phyloP scores from a whole-genome alignment of 805 yeast genomes.

The Wickerhamiella bombiphila region DNA sequence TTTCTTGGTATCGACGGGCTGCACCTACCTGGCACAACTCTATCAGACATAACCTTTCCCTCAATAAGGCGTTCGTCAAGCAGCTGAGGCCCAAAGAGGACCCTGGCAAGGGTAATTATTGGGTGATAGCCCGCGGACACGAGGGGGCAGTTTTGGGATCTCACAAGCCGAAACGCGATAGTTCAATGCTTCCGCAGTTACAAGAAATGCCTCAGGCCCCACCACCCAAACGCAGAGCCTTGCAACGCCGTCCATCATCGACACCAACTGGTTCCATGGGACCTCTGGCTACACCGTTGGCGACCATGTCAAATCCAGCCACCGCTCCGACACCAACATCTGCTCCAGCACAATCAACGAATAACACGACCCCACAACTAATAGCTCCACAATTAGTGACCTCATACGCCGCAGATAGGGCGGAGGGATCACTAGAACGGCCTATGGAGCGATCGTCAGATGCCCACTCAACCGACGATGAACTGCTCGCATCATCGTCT shows the following conservation, averaged over 20 bases:
- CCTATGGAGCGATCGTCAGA: too few relatives aligned
- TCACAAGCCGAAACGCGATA: constrained; percentile 8
- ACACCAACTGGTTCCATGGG: too few relatives aligned
- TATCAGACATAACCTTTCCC: constrained; percentile 81
- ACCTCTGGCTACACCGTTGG: too few relatives aligned
- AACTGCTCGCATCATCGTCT: too few relatives aligned
- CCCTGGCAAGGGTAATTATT: constrained; percentile 61
- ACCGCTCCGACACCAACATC: too few relatives aligned
- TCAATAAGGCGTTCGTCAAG: constrained; percentile 85
- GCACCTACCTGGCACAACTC: constrained; percentile 98
- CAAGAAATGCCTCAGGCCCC: background rate
- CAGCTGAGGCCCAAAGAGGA: constrained; percentile 65
- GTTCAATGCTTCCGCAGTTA: background rate
- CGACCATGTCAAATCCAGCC: too few relatives aligned
- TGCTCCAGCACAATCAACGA: too few relatives aligned
- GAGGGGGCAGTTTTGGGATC: constrained; percentile 66
- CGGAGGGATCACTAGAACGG: too few relatives aligned
- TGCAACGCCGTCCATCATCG: background rate
- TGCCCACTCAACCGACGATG: too few relatives aligned
- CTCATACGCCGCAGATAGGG: too few relatives aligned
- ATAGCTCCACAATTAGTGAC: too few relatives aligned
- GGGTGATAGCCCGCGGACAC: constrained; percentile 77
- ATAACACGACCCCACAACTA: too few relatives aligned
- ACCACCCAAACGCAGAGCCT: background rate
- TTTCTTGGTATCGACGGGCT: constrained; percentile 64